These are phyloP conservation scores for Pichia sp. DNA, from an alignment of 1,139 yeast species.

Conservation along the genomic window DNA sequence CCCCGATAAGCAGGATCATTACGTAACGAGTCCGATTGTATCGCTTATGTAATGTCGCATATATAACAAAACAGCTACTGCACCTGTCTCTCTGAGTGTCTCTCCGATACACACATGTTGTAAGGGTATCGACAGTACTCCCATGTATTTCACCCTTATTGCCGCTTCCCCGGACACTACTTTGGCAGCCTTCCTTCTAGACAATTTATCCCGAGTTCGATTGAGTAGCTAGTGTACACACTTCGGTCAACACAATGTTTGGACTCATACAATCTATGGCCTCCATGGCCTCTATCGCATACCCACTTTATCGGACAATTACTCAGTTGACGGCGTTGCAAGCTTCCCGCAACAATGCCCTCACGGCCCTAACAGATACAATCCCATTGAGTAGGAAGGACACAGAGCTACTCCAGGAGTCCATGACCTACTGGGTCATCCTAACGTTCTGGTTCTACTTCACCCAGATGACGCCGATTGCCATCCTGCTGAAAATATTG, in stretches of 20 bases:
- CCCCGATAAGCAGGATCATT: too few species aligned
- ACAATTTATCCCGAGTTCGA: too few species aligned
- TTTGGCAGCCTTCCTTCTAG: too few species aligned
- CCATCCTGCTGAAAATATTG: slow-evolving; percentile 36
- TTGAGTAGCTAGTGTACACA: neutral
- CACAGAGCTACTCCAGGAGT: slow-evolving; percentile 28
- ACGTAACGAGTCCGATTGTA: too few species aligned
- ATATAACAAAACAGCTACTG: too few species aligned
- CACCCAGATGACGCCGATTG: slow-evolving; percentile 31
- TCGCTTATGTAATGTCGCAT: neutral
- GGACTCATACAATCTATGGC: neutral
- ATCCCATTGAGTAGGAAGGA: slow-evolving; percentile 5
- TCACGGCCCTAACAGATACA: slow-evolving; percentile 14
- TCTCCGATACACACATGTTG: too few species aligned
- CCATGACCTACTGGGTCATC: slow-evolving; percentile 60
- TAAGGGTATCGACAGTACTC: too few species aligned
- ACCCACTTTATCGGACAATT: slow-evolving; percentile 11
- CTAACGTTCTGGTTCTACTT: slow-evolving; percentile 38
- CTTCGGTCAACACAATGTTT: slow-evolving; percentile 1
- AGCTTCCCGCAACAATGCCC: neutral
- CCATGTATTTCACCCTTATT: too few species aligned
- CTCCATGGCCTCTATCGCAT: slow-evolving; percentile 4
- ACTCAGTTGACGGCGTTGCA: slow-evolving; percentile 1
- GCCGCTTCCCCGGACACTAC: too few species aligned
- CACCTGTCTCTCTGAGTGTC: too few species aligned